Conservation (phyloP, 2,329 filamentous ascomycete genomes). For the Chrysosphaeria jannelii region DNA sequence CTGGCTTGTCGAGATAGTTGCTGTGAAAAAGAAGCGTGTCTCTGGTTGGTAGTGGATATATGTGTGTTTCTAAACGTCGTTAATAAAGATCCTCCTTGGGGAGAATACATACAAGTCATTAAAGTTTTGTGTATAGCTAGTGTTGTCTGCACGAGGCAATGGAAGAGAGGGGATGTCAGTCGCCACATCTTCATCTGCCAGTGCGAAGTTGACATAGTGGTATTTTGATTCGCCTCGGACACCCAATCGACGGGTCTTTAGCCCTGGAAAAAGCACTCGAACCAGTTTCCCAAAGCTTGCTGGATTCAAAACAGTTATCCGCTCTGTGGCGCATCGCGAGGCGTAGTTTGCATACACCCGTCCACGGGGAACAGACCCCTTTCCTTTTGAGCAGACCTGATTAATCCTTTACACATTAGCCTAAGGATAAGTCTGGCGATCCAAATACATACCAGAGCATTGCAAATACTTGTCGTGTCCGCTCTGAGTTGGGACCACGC, state of each 20-base stretch:
- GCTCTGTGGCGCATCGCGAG: conserved; percentile 67
- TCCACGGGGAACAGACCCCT: conserved; percentile 69
- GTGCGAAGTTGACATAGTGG: conserved; percentile 50
- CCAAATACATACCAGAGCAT: conserved; percentile 54
- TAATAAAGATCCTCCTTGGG: no score
- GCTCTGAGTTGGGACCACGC: conserved; percentile 50
- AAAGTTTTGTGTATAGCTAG: conserved; percentile 17
- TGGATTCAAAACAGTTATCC: conserved; percentile 83
- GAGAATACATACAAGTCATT: conserved; percentile 11
- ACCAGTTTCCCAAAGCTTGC: conserved; percentile 96
- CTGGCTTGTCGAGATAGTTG: no score
- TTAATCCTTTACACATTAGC: conserved; percentile 27
- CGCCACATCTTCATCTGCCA: conserved; percentile 29
- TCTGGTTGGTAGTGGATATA: no score
- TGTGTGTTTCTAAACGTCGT: no score
- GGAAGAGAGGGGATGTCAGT: no score
- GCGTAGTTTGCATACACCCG: conserved; percentile 91
- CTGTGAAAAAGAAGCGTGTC: no score
- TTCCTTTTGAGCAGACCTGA: conserved; percentile 39
- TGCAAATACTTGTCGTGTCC: conserved; percentile 60
- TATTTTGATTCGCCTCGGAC: conserved; percentile 96
- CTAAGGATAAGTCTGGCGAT: conserved; percentile 1
- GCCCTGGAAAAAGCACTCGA: conserved; percentile 77
- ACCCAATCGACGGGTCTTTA: conserved; percentile 73
- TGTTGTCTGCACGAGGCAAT: conserved; percentile 17